Evolutionary conservation across 2,329 filamentous ascomycete species (phyloP).

Genomic region (Monilinia fructicola): DNA sequence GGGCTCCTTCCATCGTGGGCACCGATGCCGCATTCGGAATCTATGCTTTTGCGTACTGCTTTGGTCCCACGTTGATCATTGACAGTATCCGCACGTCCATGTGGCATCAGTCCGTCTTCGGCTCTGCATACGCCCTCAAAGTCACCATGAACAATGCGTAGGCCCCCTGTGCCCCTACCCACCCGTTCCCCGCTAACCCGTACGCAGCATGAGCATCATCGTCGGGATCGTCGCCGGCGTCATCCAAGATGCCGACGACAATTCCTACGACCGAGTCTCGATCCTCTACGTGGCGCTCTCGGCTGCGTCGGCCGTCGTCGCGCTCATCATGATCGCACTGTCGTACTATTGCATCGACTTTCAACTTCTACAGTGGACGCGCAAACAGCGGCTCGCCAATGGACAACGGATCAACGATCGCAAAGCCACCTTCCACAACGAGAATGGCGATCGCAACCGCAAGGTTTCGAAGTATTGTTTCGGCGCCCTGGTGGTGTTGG

Average conservation of each 20-base stretch:
- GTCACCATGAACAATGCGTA: conserved; percentile 61
- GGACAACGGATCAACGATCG: conserved; percentile 12
- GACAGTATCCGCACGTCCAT: conserved; percentile 60
- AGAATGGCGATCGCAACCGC: conserved; percentile 4
- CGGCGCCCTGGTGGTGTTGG: neutral
- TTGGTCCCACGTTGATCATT: conserved; percentile 60
- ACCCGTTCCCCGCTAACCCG: neutral
- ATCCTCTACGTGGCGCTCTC: conserved; percentile 51
- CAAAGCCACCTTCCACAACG: conserved; percentile 3
- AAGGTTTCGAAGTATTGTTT: conserved; percentile 4
- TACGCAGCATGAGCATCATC: conserved; percentile 58
- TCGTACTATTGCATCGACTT: conserved; percentile 13
- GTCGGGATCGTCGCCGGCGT: conserved; percentile 57
- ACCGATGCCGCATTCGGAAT: conserved; percentile 61
- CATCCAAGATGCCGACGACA: conserved; percentile 57
- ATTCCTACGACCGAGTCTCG: conserved; percentile 56
- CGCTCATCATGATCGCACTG: conserved; percentile 4
- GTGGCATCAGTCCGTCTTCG: conserved; percentile 60
- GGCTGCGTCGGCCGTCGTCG: neutral
- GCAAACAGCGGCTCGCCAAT: conserved; percentile 15
- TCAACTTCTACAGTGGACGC: conserved; percentile 7
- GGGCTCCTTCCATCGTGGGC: conserved; percentile 49
- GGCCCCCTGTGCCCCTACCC: neutral
- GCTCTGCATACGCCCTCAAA: conserved; percentile 59
- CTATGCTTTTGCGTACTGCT: conserved; percentile 54